phyloP scores from a whole-genome alignment of 2,329 filamentous ascomycete species.

The Fusarium sp. region DNA sequence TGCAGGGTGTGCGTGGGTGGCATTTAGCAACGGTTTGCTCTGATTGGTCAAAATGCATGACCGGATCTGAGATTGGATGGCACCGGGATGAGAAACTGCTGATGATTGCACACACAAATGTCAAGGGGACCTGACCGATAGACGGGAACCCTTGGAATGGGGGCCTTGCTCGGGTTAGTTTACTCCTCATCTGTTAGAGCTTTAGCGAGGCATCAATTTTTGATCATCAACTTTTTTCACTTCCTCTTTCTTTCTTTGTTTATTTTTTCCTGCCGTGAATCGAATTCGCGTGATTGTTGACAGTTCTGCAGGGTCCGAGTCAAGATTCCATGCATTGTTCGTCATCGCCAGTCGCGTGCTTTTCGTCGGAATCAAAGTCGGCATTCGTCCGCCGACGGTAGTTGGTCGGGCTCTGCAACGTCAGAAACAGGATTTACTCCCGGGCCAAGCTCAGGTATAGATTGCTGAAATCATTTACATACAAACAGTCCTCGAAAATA shows the following conservation, averaged over 20 bases:
- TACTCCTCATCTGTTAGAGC: slow-evolving; percentile 27
- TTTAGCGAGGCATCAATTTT: slow-evolving; percentile 33
- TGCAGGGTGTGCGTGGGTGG: slow-evolving; percentile 15
- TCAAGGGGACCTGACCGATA: slow-evolving; percentile 34
- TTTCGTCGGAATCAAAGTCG: slow-evolving; percentile 27
- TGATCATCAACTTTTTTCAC: slow-evolving; percentile 11
- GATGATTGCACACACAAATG: slow-evolving; percentile 36
- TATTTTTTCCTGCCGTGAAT: slow-evolving; percentile 2
- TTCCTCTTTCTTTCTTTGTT: background rate
- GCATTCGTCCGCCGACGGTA: slow-evolving; percentile 8
- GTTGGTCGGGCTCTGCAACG: slow-evolving; percentile 4
- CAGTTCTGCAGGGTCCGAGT: slow-evolving; percentile 5
- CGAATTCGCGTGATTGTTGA: slow-evolving; percentile 7
- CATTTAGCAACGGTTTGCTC: slow-evolving; percentile 13
- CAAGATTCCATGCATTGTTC: slow-evolving; percentile 33
- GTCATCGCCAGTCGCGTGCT: slow-evolving; percentile 27
- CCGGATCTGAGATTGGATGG: slow-evolving; percentile 38
- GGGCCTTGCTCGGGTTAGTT: slow-evolving; percentile 6
- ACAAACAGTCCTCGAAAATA: background rate
- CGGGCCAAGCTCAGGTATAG: slow-evolving; percentile 11
- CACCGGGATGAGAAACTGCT: slow-evolving; percentile 33
- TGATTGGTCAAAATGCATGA: slow-evolving; percentile 32
- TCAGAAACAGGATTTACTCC: slow-evolving; percentile 8
- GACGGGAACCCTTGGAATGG: slow-evolving; percentile 37
- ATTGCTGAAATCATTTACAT: background rate